Evolutionary conservation across 257 asterid genomes (phyloP).

Genomic region (Parsonsia alboflavescens): DNA sequence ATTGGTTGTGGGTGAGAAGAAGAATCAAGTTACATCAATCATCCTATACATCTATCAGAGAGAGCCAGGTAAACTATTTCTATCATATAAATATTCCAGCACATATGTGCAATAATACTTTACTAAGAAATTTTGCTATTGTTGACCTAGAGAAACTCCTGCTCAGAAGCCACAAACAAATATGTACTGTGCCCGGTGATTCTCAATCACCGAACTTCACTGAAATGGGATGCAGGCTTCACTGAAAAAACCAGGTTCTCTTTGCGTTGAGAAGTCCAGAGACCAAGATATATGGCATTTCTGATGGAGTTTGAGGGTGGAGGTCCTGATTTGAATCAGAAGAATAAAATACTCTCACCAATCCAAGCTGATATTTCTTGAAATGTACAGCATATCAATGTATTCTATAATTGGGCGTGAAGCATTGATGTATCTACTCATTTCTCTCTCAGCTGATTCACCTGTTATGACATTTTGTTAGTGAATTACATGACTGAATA

Average conservation of each 20-base stretch:
- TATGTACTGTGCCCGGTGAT: not conserved
- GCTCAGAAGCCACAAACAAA: no score
- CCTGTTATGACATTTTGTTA: constrained; percentile 32
- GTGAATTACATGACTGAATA: not conserved
- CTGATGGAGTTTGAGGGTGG: not conserved
- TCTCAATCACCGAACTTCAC: not conserved
- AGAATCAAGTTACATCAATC: not conserved
- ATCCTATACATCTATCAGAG: no score
- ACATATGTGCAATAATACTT: not conserved
- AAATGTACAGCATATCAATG: constrained; percentile 60
- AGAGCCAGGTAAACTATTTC: not conserved
- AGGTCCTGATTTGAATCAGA: not conserved
- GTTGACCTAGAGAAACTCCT: not conserved
- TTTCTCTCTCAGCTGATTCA: constrained; percentile 67
- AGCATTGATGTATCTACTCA: constrained; percentile 76
- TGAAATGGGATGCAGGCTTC: not conserved
- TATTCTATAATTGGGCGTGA: constrained; percentile 72
- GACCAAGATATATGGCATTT: not conserved
- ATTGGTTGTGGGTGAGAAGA: no score
- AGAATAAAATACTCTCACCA: constrained; percentile 42
- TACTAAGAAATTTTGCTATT: not conserved
- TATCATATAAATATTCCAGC: not conserved
- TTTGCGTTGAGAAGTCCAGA: not conserved
- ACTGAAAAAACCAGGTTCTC: not conserved
- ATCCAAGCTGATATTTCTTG: constrained; percentile 65